These are phyloP conservation scores for Volvox carteri DNA, from an alignment of 163 green algal genomes.

Conservation along the genomic window DNA sequence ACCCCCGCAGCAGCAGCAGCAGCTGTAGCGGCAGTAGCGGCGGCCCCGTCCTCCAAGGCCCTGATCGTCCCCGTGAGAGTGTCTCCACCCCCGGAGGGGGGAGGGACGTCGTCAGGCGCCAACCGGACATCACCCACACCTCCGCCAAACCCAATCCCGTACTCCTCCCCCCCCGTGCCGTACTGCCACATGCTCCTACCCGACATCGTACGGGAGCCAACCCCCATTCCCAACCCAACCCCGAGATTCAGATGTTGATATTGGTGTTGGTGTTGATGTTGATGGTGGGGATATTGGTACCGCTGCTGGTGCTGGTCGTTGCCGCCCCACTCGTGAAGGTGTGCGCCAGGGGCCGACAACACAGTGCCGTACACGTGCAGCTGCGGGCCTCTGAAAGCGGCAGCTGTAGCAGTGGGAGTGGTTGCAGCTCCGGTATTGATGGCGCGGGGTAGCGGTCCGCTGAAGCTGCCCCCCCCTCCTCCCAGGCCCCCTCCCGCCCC, in stretches of 20 bases:
- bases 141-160: neutral
- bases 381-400: too few species aligned
- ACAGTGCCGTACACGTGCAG: too few species aligned
- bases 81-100: too few species aligned
- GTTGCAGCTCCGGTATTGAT: neutral
- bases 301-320: too few species aligned
- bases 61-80: neutral
- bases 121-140: neutral
- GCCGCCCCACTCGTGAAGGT: neutral
- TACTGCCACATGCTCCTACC: constrained; percentile 4
- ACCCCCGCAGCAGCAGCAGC: neutral
- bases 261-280: too few species aligned
- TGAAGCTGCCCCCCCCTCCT: neutral
- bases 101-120: neutral
- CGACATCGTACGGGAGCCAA: neutral
- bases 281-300: too few species aligned
- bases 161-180: neutral
- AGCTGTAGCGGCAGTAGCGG: too few species aligned
- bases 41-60: neutral
- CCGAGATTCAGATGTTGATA: too few species aligned
- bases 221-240: too few species aligned
- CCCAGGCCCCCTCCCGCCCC: too few species aligned
- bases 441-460: neutral
- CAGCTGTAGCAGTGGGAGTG: neutral
- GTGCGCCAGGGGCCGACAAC: neutral